Conservation (phyloP, 2,329 filamentous ascomycete species). For the Trichoderma simmonsii region DNA sequence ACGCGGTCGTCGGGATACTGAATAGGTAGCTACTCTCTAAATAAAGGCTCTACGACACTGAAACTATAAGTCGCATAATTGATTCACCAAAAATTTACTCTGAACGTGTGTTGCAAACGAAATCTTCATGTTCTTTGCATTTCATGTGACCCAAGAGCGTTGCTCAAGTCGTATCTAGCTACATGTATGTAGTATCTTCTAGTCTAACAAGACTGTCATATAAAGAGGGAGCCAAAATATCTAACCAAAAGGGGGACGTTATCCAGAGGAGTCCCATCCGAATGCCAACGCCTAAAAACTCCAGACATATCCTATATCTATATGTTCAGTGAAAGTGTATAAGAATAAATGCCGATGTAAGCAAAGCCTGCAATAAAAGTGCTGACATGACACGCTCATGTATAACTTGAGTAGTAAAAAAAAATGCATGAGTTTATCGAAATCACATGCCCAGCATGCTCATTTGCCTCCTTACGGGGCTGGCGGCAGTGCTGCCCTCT, state of each 20-base stretch:
- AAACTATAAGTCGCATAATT: background rate
- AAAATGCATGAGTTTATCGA: background rate
- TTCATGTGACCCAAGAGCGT: background rate
- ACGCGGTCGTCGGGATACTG: background rate
- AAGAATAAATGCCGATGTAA: background rate
- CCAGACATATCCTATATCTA: conserved; percentile 8
- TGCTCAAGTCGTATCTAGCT: background rate
- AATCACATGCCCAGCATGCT: conserved; percentile 57
- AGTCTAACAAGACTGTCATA: background rate
- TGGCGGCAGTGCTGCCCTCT: conserved; percentile 65
- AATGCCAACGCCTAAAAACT: background rate
- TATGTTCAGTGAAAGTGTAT: conserved; percentile 6
- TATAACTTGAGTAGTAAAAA: background rate
- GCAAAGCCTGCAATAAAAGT: background rate
- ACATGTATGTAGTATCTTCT: background rate
- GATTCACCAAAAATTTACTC: background rate
- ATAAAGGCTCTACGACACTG: background rate
- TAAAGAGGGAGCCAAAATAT: background rate
- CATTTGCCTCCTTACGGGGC: conserved; percentile 70
- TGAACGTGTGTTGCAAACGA: background rate
- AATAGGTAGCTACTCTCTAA: background rate
- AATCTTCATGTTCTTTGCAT: background rate
- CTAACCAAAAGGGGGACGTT: background rate
- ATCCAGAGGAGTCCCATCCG: background rate
- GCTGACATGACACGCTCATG: conserved; percentile 6